Base-by-base conservation (phyloP, 441 rosid genomes). In the Gossypium trilobum region DNA sequence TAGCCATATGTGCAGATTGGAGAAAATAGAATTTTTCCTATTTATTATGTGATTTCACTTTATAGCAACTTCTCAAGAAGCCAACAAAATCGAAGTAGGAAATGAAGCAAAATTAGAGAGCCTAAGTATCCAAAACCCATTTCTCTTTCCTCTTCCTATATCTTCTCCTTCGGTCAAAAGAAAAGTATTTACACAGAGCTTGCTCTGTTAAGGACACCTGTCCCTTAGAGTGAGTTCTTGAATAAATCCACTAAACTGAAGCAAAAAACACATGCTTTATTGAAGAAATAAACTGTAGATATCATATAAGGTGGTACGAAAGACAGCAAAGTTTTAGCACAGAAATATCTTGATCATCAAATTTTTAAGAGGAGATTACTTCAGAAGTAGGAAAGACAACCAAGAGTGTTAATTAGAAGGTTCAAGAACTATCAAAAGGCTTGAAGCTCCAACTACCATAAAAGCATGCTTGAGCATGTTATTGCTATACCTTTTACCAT, bases 191-290 rank as follows among this genome's bases (percentile, higher is more conserved):
- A 27, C 20, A 27, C 42, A 2, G 4, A 25, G 31, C 29, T 56
- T 22, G 14, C 29, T 56, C 5, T 22, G 22, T 0, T n/a, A 10
- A 16, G 44, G n/a, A 8, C 46, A 14, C 67, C 62, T 16, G 1
- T 31, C 9, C 46, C 20, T 33, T 7, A 36, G 67, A 11, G 19
- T 16, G 48, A 31, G 23, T 16, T 61, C 33, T 23, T 61, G 23
- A 33, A 61, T 61, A 61, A 61, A 61, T 61, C 13, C 67, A 62
- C 67, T 33, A 17, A 62, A 8, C 9, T 36, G 50, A 62, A 33
- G 67, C 25, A 2, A 62, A 39, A 61, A 56, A 3, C 5, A 10
- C 61, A 22, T 9, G 27, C 22, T 33, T 33, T 17, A 33, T 61
- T 16, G 67, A 62, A 19, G 11, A 20, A 20, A 20, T 7, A 55